A percentile compares a stretch with the other conserved stretches of the same genome.
Conservation (phyloP, 495 filamentous ascomycete genomes). For the Saxophila tyrrhenica region DNA sequence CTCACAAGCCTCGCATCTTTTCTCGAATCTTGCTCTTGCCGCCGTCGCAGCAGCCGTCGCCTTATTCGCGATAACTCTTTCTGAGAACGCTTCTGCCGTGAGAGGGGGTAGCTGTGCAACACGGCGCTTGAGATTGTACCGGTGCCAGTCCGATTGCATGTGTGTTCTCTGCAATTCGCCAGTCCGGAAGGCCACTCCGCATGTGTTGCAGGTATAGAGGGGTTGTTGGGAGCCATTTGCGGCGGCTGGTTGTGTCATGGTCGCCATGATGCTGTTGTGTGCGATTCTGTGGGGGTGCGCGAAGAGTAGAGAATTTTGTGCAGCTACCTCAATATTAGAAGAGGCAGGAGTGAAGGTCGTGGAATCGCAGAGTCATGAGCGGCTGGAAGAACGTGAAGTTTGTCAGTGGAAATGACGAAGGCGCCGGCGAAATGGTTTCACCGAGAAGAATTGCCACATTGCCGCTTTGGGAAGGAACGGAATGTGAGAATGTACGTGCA, state of each 20-base stretch:
- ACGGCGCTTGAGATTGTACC: conserved; percentile 95
- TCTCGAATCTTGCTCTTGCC: conserved; percentile 82
- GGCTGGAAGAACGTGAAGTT: not conserved
- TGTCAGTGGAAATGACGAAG: not conserved
- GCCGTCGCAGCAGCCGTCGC: conserved; percentile 71
- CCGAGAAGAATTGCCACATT: not conserved
- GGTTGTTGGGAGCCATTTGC: conserved; percentile 49
- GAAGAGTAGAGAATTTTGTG: not conserved
- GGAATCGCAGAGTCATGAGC: not conserved
- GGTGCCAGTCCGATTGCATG: conserved; percentile 84
- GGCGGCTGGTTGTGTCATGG: conserved; percentile 5
- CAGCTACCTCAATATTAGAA: not conserved
- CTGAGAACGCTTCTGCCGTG: conserved; percentile 83
- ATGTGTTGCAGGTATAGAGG: conserved; percentile 87
- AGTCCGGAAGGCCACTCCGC: conserved; percentile 88
- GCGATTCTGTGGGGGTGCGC: not conserved
- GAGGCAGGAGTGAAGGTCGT: not conserved
- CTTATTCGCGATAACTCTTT: conserved; percentile 91
- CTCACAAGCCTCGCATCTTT: conserved; percentile 66
- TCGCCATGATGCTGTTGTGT: conserved; percentile 11
- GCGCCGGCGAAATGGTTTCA: not conserved
- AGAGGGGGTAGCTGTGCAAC: conserved; percentile 87
- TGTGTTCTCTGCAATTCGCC: conserved; percentile 87
- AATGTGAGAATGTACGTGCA: too few species aligned
- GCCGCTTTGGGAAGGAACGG: not conserved